A percentile compares a stretch with the other conserved stretches of the same genome.
These are phyloP conservation scores for Neurospora sp. DNA, from an alignment of 2,329 filamentous ascomycete genomes.

Conservation along the genomic window DNA sequence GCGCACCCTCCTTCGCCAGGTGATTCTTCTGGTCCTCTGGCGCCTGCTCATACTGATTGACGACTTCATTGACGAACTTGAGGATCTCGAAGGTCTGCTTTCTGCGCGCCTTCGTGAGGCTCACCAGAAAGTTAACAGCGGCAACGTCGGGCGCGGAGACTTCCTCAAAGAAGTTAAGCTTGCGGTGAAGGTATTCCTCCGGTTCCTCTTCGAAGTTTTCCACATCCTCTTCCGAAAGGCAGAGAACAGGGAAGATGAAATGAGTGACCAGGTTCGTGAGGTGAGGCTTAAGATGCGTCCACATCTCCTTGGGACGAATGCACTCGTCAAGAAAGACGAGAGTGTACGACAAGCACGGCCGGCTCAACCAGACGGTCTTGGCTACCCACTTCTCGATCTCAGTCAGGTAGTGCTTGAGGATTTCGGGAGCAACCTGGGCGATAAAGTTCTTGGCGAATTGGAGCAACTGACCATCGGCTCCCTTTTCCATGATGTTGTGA, in stretches of 20 bases:
- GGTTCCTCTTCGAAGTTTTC: constrained; percentile 92
- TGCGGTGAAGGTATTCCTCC: constrained; percentile 92
- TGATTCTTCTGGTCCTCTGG: constrained; percentile 87
- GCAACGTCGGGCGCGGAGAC: constrained; percentile 90
- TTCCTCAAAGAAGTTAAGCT: constrained; percentile 96
- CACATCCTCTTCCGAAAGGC: constrained; percentile 82
- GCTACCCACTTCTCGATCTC: constrained; percentile 98
- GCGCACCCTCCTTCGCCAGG: constrained; percentile 87
- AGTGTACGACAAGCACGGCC: constrained; percentile 85
- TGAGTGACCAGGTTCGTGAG: constrained; percentile 89
- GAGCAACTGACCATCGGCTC: constrained; percentile 53
- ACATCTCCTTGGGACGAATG: constrained; percentile 94
- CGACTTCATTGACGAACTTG: constrained; percentile 88
- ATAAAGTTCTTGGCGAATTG: constrained; percentile 88
- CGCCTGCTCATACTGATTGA: constrained; percentile 81
- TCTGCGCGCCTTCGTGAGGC: constrained; percentile 84
- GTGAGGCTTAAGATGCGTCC: constrained; percentile 86
- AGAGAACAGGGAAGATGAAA: constrained; percentile 90
- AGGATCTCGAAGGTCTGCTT: constrained; percentile 95
- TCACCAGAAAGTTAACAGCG: constrained; percentile 92
- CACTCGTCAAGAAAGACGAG: constrained; percentile 95
- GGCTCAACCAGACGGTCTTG: constrained; percentile 90
- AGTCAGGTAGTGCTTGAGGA: constrained; percentile 85
- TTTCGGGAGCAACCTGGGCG: constrained; percentile 84
- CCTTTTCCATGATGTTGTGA: constrained; percentile 62